phyloP scores from a whole-genome alignment of 768 basidiomycete species.

The Arthromyces matolae region DNA sequence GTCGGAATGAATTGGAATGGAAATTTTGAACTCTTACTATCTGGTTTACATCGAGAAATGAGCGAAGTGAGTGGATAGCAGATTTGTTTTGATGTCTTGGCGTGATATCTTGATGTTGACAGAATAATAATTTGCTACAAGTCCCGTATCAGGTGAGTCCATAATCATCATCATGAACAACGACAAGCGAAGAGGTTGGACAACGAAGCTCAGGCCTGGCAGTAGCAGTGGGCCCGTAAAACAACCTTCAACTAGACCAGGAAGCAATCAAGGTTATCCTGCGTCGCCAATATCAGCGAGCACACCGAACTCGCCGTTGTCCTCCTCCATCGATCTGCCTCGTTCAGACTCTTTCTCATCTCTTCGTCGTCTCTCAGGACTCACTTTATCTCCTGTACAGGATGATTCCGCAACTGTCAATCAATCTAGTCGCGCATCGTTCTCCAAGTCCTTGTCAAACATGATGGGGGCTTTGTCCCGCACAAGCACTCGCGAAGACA shows the following conservation, averaged over 20 bases:
- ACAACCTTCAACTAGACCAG: no score
- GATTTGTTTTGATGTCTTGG: background rate
- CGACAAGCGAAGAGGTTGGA: slow-evolving; percentile 34
- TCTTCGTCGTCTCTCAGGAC: no score
- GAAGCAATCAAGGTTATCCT: no score
- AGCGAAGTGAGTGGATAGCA: background rate
- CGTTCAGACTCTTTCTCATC: slow-evolving; percentile 24
- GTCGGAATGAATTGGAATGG: no score
- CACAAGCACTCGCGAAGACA: slow-evolving; percentile 36
- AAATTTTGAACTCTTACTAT: no score
- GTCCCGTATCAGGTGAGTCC: slow-evolving; percentile 5
- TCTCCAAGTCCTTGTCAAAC: slow-evolving; percentile 60
- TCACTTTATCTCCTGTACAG: no score
- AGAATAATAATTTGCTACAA: no score
- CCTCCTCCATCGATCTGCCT: slow-evolving; percentile 7
- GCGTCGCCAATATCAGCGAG: background rate
- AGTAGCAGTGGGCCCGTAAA: no score
- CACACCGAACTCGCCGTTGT: background rate
- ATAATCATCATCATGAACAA: slow-evolving; percentile 19
- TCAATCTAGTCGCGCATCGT: slow-evolving; percentile 48
- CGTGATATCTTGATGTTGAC: no score
- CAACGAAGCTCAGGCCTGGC: slow-evolving; percentile 32
- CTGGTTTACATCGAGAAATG: background rate
- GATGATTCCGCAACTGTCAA: slow-evolving; percentile 13
- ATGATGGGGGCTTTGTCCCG: slow-evolving; percentile 72